Percentiles rank a stretch among this genome's conserved stretches.
Evolutionary conservation across 1,284 basidiomycete species (phyloP).

Genomic region (Fistulinella staudtii): DNA sequence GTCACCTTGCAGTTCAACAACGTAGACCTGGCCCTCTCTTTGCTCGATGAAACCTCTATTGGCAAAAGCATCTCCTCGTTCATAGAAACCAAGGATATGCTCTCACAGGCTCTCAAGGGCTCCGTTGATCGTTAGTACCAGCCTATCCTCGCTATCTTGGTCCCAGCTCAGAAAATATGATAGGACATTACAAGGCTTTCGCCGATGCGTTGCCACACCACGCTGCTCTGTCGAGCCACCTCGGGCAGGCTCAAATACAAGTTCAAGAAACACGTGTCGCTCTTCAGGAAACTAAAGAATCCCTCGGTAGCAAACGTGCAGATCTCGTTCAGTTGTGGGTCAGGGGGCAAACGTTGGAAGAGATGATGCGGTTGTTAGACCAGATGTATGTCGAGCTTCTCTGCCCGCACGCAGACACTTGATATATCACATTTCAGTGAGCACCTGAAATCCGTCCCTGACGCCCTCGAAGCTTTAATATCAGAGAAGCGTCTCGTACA

Average conservation of each 20-base stretch:
- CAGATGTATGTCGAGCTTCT: slow-evolving; percentile 65
- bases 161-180: slow-evolving; percentile 6
- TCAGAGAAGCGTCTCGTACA: slow-evolving; percentile 93
- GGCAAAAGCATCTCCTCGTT: slow-evolving; percentile 76
- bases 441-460: slow-evolving; percentile 86
- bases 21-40: slow-evolving; percentile 83
- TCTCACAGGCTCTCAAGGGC: slow-evolving; percentile 75
- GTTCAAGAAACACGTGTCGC: slow-evolving; percentile 66
- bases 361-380: slow-evolving; percentile 88
- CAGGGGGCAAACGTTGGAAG: slow-evolving; percentile 78
- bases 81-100: slow-evolving; percentile 65
- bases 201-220: slow-evolving; percentile 89
- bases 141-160: slow-evolving; percentile 1
- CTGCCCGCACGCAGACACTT: slow-evolving; percentile 7
- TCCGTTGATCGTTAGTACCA: slow-evolving; percentile 74
- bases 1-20: slow-evolving; percentile 71
- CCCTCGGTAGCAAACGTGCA: slow-evolving; percentile 71
- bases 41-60: slow-evolving; percentile 70
- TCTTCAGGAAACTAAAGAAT: slow-evolving; percentile 78
- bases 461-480: slow-evolving; percentile 90
- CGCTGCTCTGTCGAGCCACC: slow-evolving; percentile 65
- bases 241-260: slow-evolving; percentile 70
- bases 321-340: slow-evolving; percentile 86
- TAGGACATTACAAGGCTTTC: slow-evolving; percentile 89
- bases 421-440: slow-evolving; percentile 62